Percentiles rank a stretch among this genome's conserved stretches.
Evolutionary conservation across 202 grass and related monocot species (phyloP).

Genomic region (Musa balbisiana): DNA sequence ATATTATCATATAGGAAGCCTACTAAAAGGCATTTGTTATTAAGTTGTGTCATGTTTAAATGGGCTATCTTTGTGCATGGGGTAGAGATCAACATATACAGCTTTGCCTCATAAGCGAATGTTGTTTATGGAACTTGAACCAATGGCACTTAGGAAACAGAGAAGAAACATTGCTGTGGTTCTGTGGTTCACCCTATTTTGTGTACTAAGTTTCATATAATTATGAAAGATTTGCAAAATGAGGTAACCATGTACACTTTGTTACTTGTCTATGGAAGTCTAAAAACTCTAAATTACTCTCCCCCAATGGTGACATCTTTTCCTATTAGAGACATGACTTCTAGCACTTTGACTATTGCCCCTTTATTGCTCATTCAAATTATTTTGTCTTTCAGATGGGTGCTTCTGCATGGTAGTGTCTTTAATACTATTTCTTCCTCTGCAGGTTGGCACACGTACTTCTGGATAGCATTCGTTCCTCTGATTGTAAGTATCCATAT

Average conservation of each 20-base stretch:
- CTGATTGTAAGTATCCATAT: slow-evolving; percentile 53
- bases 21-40: background rate
- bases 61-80: background rate
- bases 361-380: too few species aligned
- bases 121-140: too few species aligned
- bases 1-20: background rate
- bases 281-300: background rate
- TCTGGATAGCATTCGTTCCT: slow-evolving; percentile 46
- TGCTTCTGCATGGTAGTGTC: background rate
- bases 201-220: too few species aligned
- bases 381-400: too few species aligned
- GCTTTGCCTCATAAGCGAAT: too few species aligned
- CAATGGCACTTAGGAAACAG: too few species aligned
- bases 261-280: background rate
- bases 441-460: slow-evolving; percentile 69
- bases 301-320: background rate
- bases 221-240: too few species aligned
- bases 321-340: background rate
- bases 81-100: background rate
- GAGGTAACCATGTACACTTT: too few species aligned
- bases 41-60: background rate
- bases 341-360: background rate
- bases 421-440: background rate
- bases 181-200: too few species aligned
- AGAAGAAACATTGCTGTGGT: too few species aligned